Conservation (phyloP, 768 basidiomycete genomes). For the Lanmaoa pseudosensibilis region DNA sequence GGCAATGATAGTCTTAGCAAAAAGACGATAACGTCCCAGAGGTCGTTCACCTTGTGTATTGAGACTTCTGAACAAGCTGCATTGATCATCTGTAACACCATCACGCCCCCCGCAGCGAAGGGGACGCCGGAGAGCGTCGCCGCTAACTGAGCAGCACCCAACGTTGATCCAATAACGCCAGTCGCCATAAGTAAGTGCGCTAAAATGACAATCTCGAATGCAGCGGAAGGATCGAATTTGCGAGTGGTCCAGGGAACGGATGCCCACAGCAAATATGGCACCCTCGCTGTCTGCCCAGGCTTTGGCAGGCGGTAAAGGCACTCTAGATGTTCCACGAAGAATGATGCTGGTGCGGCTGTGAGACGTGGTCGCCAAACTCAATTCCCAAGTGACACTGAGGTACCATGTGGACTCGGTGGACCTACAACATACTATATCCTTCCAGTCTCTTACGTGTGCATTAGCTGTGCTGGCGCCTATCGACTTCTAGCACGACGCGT, state of each 20-base stretch:
- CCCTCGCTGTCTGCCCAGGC: not conserved
- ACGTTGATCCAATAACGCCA: conserved; percentile 10
- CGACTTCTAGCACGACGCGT: not conserved
- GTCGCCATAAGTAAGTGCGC: conserved; percentile 20
- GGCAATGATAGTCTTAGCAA: conserved; percentile 1
- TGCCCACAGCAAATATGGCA: not conserved
- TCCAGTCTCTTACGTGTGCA: not conserved
- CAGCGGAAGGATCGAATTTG: not conserved
- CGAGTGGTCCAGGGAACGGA: not conserved
- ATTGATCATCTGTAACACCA: conserved; percentile 46
- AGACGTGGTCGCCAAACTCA: no score
- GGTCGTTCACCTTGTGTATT: conserved; percentile 46
- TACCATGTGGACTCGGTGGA: no score
- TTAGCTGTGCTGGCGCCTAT: not conserved
- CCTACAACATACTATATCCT: conserved; percentile 10
- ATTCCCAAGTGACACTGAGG: no score
- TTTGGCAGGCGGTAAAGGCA: not conserved
- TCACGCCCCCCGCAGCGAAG: conserved; percentile 44
- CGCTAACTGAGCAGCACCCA: conserved; percentile 42
- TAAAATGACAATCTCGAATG: not conserved
- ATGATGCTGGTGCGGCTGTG: no score
- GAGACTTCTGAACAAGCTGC: conserved; percentile 45
- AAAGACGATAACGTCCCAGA: not conserved
- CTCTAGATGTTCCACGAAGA: not conserved
- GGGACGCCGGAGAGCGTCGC: conserved; percentile 47